Evolutionary conservation across 225 moss, liverwort and hornwort genomes (phyloP), one percentile per base, ranked within the genome.

Genomic region (Anthoceros angustus): DNA sequence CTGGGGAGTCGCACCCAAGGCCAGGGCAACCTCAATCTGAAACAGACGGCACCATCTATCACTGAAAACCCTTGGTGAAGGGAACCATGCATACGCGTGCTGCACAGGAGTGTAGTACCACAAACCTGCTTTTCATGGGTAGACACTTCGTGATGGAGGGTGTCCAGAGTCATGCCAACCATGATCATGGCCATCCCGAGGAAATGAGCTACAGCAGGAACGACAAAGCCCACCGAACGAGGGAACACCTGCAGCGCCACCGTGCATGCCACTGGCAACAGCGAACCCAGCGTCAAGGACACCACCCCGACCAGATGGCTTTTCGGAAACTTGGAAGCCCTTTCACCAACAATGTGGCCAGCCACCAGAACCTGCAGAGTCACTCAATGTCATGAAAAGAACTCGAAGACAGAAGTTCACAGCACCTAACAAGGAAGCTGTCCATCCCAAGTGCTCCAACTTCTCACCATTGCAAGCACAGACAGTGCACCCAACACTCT

Each of bases 11-110:
- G 75, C 75, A 32, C 76, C 72, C 62, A 76, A 65, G 12, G 76
- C 76, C 65, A 76, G 25, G 10, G 68, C 72, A 55, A 68, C 69
- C 65, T 76, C 76, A 63, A 76, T 72, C 70, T 74, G 70, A 18
- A 20, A 18, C 7, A 55, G 14, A 20, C 6, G 55, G 14, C 32
- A 32, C 32, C 32, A 32, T 32, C 7, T 55, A 7, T 15, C 55
- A 55, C 55, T 18, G 16, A 11, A 11, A 46, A 16, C 45, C 3
- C 45, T 0, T 0, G 12, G 45, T 1, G 12, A 46, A 46, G 16
- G 5, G 11, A 6, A 11, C 12, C 11, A 46, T 11, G 11, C 2
- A 11, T 6, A 46, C 2, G 16, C 12, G 6, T 0, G n/a, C 23
- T 55, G 10, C n/a, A 15, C 5, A 7, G 6, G 23, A 18, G 55